Percentiles rank a stretch among this genome's conserved stretches.
phyloP scores from a whole-genome alignment of 805 yeast species.

The Grigorovia transvaalensis region DNA sequence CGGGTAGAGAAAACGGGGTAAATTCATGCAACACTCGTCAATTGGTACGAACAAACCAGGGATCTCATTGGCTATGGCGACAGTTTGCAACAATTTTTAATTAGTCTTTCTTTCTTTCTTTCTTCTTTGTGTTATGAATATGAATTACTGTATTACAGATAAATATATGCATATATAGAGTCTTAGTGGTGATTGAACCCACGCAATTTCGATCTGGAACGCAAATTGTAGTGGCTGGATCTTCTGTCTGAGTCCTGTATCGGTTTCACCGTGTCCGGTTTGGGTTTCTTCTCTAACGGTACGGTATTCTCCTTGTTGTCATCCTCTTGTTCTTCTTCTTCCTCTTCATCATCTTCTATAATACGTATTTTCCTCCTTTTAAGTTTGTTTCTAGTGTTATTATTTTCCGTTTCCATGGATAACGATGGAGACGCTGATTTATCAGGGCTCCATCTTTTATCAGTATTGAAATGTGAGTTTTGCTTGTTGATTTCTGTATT shows the following conservation, averaged over 20 bases:
- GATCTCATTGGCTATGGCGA: background rate
- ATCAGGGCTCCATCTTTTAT: background rate
- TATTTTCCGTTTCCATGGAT: background rate
- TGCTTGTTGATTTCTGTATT: background rate
- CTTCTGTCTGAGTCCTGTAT: conserved; percentile 22
- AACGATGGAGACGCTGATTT: conserved; percentile 2
- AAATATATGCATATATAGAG: background rate
- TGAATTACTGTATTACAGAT: background rate
- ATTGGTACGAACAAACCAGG: background rate
- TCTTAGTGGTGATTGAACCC: conserved; percentile 4
- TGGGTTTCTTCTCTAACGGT: conserved; percentile 22
- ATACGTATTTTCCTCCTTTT: conserved; percentile 1
- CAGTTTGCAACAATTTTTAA: background rate
- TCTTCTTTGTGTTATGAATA: background rate
- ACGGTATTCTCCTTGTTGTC: conserved; percentile 11
- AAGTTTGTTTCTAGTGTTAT: background rate
- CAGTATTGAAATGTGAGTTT: background rate
- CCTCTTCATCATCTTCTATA: conserved; percentile 1
- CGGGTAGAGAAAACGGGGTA: background rate
- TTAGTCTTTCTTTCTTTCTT: background rate
- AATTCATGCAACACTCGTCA: no score
- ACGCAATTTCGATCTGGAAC: conserved; percentile 25
- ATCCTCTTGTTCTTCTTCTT: background rate
- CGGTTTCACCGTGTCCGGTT: conserved; percentile 16
- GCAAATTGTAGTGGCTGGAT: conserved; percentile 24